Evolutionary conservation across 768 basidiomycete genomes (phyloP), one percentile per base, ranked within the genome.

Genomic region (Trametes sanguinea): DNA sequence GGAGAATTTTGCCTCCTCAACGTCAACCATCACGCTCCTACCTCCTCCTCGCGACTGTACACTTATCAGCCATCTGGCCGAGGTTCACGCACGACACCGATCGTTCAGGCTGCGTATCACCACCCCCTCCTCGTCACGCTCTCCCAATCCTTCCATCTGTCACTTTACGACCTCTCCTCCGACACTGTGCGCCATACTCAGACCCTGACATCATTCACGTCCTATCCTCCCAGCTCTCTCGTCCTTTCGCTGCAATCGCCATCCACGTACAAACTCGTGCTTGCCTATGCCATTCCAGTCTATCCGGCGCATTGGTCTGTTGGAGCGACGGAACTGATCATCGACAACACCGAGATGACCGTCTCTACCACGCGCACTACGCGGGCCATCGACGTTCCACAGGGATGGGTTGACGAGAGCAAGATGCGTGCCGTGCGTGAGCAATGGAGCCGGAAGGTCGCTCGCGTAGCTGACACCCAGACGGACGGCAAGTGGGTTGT

Each of bases 401-500:
- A 77, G 33, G 88, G 87, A 4, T 92, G 87, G 85, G 79, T 92
- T 54, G 86, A 92, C 71, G 83, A 85, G 54, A 70, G 78, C 52
- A 86, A 87, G 71, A 75, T 92, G 43, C 79, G 78, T 30, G 65
- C 73, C 27, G 84, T 91, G 78, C 84, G 84, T 39, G 86, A 89
- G 65, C 92, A 93, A 64, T 92, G 90, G 88, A 80, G 82, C 32
- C 88, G 90, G 60, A 92, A 90, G 72, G 82, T 93, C 17, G 75
- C 77, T 46, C 76, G 78, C 11, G 86, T 94, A 33, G 83, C 86
- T n/a, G 88, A 85, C 66, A 86, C 83, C 14, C 87, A 90, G 68
- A 90, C 92, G 5, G 92, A 93, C 69, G 92, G 92, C 8, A 92
- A 90, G 78, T 94, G 90, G 89, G 85, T 83, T 59, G 86, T 93